phyloP scores from a whole-genome alignment of 176 grass and related monocot genomes.

The Pontederia paniculata region DNA sequence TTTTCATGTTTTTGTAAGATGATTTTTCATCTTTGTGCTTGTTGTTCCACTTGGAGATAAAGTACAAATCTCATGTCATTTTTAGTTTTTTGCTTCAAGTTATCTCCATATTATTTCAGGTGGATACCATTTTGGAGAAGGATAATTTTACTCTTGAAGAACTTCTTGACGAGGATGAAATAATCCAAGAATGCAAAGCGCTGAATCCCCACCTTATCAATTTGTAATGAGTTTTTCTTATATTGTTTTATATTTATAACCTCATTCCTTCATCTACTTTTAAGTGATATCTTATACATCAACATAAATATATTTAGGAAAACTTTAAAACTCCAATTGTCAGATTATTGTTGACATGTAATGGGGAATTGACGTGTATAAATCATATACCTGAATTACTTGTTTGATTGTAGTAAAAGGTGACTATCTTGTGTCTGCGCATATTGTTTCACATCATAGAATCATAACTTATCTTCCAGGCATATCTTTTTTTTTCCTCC shows the following conservation, averaged over 20 bases:
- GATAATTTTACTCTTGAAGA: constrained; percentile 87
- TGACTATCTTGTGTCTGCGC: no score
- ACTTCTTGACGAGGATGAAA: constrained; percentile 95
- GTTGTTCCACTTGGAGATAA: not conserved
- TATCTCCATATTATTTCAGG: constrained; percentile 45
- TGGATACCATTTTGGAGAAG: constrained; percentile 92
- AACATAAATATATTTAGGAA: no score
- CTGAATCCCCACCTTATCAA: constrained; percentile 85
- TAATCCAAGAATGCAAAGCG: constrained; percentile 99
- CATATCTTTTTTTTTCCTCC: no score
- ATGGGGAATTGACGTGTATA: no score
- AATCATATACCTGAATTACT: no score
- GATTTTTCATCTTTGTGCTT: not conserved
- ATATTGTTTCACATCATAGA: no score
- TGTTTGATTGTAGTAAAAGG: no score
- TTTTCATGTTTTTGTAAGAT: not conserved
- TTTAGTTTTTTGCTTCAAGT: not conserved
- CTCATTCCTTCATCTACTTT: constrained; percentile 8
- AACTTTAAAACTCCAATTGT: no score
- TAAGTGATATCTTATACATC: not conserved
- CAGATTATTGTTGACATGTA: no score
- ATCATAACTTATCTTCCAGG: no score
- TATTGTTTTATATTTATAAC: constrained; percentile 1
- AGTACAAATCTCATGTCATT: no score
- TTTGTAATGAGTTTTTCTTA: constrained; percentile 49